Base-by-base conservation (phyloP, 148 eudicot species). In the Drosera capensis region DNA sequence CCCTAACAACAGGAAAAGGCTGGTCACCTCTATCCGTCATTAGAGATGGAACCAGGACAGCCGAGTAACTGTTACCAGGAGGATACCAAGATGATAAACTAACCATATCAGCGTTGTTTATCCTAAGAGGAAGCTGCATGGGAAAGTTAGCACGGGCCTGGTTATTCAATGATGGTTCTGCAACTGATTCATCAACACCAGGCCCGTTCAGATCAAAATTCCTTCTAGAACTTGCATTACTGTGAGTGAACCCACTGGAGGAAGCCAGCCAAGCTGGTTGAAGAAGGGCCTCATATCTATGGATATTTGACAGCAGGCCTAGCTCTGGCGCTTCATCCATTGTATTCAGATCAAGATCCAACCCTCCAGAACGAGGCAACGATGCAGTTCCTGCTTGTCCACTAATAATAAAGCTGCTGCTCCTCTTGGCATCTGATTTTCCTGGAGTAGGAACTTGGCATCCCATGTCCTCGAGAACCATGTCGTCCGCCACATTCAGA, bases 121-220 rank as follows among this genome's bases (percentile, higher is more conserved):
- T 51, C 55, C 62, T 55, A 40, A 54, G 15, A 30, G 61, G 54
- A 66, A 50, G 69, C 54, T 56, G 72, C 43, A 44, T 36, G 25
- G 34, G 71, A 52, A 52, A 58, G 52, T 43, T 77, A 66, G 71
- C 61, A 41, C 52, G 86, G 42, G 9, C 37, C 26, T 53, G 66
- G 38, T 45, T 54, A 18, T 43, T 46, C 30, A 58, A 49, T 19
- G 53, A 40, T 34, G 71, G 57, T 20, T 51, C 68, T 3, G 39
- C 56, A 25, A 59, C 18, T 14, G 49, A 54, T 53, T 80, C 94
- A 40, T 87, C 90, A 20, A 56, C 52, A 18, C 66, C 65, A 45
- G 96, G 96, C 16, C 94, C 94, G 51, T 87, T 87, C 61, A 87
- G 60, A 66, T 87, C 96, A 40, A 87, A 82, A 58, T 57, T 75